These are phyloP conservation scores for Rhizoclosmatium globosum DNA, from an alignment of 192 early-diverging fungal species.

Conservation along the genomic window DNA sequence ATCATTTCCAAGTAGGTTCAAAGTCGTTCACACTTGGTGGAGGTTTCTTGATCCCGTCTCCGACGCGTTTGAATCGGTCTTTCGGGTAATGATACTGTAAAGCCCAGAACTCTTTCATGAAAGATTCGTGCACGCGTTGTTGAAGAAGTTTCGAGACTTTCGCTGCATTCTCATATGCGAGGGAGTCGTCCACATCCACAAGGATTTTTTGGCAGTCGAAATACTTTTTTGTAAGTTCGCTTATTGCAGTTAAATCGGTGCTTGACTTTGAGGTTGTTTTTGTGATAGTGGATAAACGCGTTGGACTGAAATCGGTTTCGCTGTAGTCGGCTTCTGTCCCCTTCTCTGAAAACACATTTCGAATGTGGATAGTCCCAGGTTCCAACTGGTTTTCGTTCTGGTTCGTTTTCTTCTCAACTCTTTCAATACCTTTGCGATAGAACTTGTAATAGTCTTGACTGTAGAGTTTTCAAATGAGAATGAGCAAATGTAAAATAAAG, in stretches of 20 bases:
- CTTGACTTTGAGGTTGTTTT: background rate
- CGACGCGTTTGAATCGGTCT: background rate
- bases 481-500: too few relatives aligned
- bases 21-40: background rate
- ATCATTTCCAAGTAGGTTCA: background rate
- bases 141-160: background rate
- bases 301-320: background rate
- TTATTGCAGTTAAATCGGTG: background rate
- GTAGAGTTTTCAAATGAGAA: too few relatives aligned
- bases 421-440: background rate
- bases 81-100: slow-evolving; percentile 13
- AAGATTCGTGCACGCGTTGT: slow-evolving; percentile 13
- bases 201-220: background rate
- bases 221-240: slow-evolving; percentile 7
- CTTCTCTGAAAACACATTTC: background rate
- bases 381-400: background rate
- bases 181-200: background rate
- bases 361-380: background rate
- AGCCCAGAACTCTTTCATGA: slow-evolving; percentile 27
- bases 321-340: background rate
- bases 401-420: background rate
- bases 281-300: background rate
- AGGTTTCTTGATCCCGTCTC: slow-evolving; percentile 14
- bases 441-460: background rate
- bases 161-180: background rate